Evolutionary conservation across 2,329 filamentous ascomycete species (phyloP).

Genomic region (Colletotrichum destructivum): DNA sequence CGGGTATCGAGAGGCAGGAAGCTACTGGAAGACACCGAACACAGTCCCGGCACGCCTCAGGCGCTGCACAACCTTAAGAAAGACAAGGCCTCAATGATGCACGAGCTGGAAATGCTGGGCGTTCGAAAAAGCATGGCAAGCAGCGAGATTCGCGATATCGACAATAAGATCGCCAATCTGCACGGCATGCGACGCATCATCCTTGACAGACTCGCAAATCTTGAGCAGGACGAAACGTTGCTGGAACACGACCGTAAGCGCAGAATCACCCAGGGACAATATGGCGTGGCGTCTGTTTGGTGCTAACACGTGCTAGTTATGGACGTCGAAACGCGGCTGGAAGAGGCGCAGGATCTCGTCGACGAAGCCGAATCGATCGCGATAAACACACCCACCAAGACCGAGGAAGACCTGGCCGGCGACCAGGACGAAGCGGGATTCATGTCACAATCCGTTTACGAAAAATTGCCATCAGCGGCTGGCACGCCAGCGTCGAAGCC

Average conservation of each 20-base stretch:
- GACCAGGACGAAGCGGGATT: conserved; percentile 73
- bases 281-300: background rate
- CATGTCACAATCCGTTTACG: conserved; percentile 98
- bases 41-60: conserved; percentile 71
- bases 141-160: conserved; percentile 95
- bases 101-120: conserved; percentile 90
- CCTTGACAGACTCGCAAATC: conserved; percentile 84
- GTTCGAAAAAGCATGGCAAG: conserved; percentile 98
- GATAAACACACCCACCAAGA: conserved; percentile 65
- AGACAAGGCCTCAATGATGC: conserved; percentile 84
- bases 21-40: conserved; percentile 76
- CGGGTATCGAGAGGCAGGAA: conserved; percentile 83
- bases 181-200: conserved; percentile 94
- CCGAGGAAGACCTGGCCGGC: conserved; percentile 68
- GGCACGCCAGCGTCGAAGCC: conserved; percentile 66
- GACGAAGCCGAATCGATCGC: conserved; percentile 72
- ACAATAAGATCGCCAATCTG: conserved; percentile 95
- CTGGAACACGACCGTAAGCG: conserved; percentile 88
- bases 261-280: background rate
- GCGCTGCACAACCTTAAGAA: conserved; percentile 82
- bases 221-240: conserved; percentile 92
- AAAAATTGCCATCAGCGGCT: conserved; percentile 79
- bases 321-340: conserved; percentile 73
- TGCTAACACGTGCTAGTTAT: conserved; percentile 66
- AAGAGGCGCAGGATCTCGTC: conserved; percentile 72